phyloP scores from a whole-genome alignment of 148 eudicot genomes.

The Spergularia marina region DNA sequence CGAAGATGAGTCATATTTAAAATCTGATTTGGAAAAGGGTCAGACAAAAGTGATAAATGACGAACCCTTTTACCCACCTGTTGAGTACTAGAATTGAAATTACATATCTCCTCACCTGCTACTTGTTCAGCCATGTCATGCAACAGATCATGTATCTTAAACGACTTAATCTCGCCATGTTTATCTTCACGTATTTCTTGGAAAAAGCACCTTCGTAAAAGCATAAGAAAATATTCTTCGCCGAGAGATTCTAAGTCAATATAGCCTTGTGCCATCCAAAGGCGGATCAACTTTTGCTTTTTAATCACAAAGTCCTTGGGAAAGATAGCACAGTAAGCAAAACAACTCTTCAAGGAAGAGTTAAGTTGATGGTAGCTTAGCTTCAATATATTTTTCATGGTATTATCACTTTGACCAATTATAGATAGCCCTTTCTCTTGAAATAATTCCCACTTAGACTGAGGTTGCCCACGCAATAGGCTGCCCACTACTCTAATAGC shows the following conservation, averaged over 20 bases:
- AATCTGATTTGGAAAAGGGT: neutral
- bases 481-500: slow-evolving; percentile 21
- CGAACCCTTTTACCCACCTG: slow-evolving; percentile 6
- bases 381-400: slow-evolving; percentile 13
- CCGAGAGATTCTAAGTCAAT: neutral
- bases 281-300: neutral
- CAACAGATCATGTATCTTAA: slow-evolving; percentile 1
- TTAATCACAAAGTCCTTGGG: slow-evolving; percentile 4
- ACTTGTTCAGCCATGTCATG: neutral
- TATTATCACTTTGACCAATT: neutral
- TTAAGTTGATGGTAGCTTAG: slow-evolving; percentile 19
- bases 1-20: slow-evolving; percentile 2
- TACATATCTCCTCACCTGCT: neutral
- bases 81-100: neutral
- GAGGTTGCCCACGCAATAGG: neutral
- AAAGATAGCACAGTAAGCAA: slow-evolving; percentile 14
- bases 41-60: neutral
- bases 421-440: slow-evolving; percentile 1
- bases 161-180: neutral
- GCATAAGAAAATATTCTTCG: neutral
- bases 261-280: slow-evolving; percentile 22
- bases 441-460: neutral
- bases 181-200: neutral
- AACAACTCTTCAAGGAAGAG: slow-evolving; percentile 8
- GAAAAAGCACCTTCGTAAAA: slow-evolving; percentile 18